Evolutionary conservation across 163 green algal genomes (phyloP).

Genomic region (Scenedesmus sp.): DNA sequence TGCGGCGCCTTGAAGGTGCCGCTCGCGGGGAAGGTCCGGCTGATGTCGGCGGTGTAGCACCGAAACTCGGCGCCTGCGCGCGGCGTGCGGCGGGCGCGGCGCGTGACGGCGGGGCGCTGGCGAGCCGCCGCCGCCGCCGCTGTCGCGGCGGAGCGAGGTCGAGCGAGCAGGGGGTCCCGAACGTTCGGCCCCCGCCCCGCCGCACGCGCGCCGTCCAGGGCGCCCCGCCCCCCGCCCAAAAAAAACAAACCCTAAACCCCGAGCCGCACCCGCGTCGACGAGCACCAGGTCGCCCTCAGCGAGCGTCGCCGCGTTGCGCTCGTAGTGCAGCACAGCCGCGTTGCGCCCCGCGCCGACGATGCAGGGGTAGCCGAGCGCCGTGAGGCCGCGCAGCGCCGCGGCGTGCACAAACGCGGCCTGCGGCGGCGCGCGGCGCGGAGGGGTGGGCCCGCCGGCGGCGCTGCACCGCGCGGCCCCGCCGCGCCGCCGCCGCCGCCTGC

Average conservation of each 20-base stretch:
- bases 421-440: no score
- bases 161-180: no score
- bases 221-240: background rate
- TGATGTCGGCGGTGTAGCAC: constrained; percentile 75
- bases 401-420: no score
- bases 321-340: constrained; percentile 64
- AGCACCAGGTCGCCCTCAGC: constrained; percentile 53
- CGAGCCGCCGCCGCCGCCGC: no score
- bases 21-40: constrained; percentile 62
- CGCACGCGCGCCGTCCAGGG: no score
- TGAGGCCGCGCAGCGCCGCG: background rate
- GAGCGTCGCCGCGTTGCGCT: constrained; percentile 41
- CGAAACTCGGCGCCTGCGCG: constrained; percentile 32
- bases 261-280: constrained; percentile 50
- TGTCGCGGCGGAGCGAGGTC: no score
- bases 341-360: constrained; percentile 52
- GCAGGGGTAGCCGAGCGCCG: constrained; percentile 1
- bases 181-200: no score
- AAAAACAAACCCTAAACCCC: no score
- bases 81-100: no score
- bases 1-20: constrained; percentile 52
- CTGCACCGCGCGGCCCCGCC: no score
- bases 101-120: no score
- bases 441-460: no score
- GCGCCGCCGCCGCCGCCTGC: constrained; percentile 47